Evolutionary conservation across 257 asterid genomes (phyloP), one percentile per base, ranked within the genome.

Genomic region (Cruciata laevipes): DNA sequence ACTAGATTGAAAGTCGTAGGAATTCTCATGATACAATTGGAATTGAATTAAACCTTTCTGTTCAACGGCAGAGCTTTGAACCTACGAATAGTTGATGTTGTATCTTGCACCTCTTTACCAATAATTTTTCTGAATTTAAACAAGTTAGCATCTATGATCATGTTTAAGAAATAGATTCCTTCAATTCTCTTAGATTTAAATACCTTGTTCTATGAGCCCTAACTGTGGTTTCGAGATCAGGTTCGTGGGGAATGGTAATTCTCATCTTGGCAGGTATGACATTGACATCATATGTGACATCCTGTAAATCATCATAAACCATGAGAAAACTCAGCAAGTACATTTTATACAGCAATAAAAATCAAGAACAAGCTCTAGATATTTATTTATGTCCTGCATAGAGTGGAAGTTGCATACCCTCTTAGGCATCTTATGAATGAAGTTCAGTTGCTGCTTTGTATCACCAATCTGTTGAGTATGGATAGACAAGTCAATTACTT

Each of bases 51-150:
- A 51, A 89, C 98, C 83, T 87, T 92, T 89, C 82, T 86, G 71
- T 92, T 92, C 55, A 92, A 74, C 31, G 98, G 98, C 77, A 83
- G 96, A 75, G 97, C 97, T 79, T 81, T 92, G 81, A 92, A 92
- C 85, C 81, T 80, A 56, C 82, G 84, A 71, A 83, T 65, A 68
- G 83, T 69, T 71, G 55, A 47, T 47, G 91, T 67, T 58, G 40
- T 76, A 31, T 75, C 80, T 71, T 81, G 88, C 65, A 75, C 38
- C 70, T 85, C 89, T 70, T 78, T 80, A 76, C 44, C 77, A 72
- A 74, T 72, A 77, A 79, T 89, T 73, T 83, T 75, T 81, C 97
- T 92, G 91, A 74, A 72, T 75, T 33, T 75, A 71, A 76, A 55
- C 66, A 67, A 7, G 10, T 16, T 58, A 63, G 61, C 71, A 61